Evolutionary conservation across 352 stramenopile genomes (phyloP).

Genomic region (Hyaloperonospora arabidopsidis): DNA sequence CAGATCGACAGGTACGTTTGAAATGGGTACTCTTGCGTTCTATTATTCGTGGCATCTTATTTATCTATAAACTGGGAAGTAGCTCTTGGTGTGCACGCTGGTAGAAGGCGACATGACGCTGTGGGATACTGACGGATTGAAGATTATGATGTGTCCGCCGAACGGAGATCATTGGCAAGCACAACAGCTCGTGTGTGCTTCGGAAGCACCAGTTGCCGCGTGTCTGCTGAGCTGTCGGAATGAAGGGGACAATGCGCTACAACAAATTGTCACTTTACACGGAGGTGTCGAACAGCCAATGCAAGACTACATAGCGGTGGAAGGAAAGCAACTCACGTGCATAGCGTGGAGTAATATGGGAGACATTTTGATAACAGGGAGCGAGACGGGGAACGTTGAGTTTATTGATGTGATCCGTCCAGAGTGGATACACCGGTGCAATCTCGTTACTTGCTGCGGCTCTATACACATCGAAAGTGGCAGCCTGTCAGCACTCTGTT

Average conservation of each 20-base stretch:
- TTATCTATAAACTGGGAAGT: constrained; percentile 4
- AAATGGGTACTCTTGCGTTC: not conserved
- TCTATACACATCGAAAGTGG: constrained; percentile 6
- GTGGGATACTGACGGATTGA: constrained; percentile 26
- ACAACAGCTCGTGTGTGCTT: constrained; percentile 29
- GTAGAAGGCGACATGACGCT: constrained; percentile 25
- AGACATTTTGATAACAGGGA: constrained; percentile 25
- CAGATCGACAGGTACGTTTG: constrained; percentile 27
- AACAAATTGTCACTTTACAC: constrained; percentile 34
- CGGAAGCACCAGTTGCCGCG: constrained; percentile 26
- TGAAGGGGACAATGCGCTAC: constrained; percentile 19
- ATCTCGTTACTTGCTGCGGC: constrained; percentile 16
- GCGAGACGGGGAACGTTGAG: constrained; percentile 22
- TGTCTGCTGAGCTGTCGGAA: constrained; percentile 25
- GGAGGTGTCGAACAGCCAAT: constrained; percentile 30
- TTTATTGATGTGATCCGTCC: constrained; percentile 29
- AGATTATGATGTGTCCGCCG: constrained; percentile 22
- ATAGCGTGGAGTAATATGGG: constrained; percentile 27
- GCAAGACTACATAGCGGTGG: constrained; percentile 30
- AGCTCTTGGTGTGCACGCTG: constrained; percentile 29
- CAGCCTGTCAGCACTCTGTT: constrained; percentile 23
- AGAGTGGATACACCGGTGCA: constrained; percentile 28
- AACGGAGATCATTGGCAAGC: constrained; percentile 20
- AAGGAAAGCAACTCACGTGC: constrained; percentile 31
- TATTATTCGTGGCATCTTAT: constrained; percentile 1